Evolutionary conservation across 2,329 filamentous ascomycete genomes (phyloP), one percentile per base, ranked within the genome.

Genomic region (Pyricularia sp.): DNA sequence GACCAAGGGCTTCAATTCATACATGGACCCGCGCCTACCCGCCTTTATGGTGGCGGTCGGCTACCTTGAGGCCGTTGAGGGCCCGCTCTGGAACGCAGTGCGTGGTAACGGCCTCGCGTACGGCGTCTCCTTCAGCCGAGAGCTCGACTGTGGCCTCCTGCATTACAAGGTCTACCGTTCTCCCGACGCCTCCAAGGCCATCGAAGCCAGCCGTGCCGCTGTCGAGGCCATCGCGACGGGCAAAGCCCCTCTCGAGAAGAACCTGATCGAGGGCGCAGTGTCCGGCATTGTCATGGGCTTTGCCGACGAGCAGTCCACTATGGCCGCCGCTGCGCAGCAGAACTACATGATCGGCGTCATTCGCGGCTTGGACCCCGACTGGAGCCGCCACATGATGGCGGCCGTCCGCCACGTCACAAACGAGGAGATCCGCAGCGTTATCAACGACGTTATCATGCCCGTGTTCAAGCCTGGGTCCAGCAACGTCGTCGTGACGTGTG

Each of bases 71-170:
- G 90, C 93, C 0, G 91, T 96, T 23, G 95, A 99, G 79, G 95
- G 95, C 0, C 95, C 95, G 0, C 87, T 99, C 36, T 98, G 95
- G 94, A 91, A 91, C 71, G 92, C 93, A 0, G 92, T 98, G 66
- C 92, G 95, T 65, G 95, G 95, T 69, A 95, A 92, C 63, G 95
- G 95, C 64, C 88, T 98, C 68, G 95, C 95, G 0, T 99, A 99
- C 76, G 94, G 94, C 68, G 90, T 91, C 0, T 88, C 86, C 74
- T 97, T 98, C 76, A 85, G 85, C 64, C 89, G 91, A 64, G 91
- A 92, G 75, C 81, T 92, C 31, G 92, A 95, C 75, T 89, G 88
- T 1, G 95, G 94, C 2, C 87, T 92, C 66, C 81, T 97, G 67
- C 90, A 92, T 71, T 96, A 96, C 80, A 88, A 89, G 68, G 90